Percentiles rank a stretch among this genome's conserved stretches.
Conservation (phyloP, 768 basidiomycete genomes). For the Leccinum barrowsii region DNA sequence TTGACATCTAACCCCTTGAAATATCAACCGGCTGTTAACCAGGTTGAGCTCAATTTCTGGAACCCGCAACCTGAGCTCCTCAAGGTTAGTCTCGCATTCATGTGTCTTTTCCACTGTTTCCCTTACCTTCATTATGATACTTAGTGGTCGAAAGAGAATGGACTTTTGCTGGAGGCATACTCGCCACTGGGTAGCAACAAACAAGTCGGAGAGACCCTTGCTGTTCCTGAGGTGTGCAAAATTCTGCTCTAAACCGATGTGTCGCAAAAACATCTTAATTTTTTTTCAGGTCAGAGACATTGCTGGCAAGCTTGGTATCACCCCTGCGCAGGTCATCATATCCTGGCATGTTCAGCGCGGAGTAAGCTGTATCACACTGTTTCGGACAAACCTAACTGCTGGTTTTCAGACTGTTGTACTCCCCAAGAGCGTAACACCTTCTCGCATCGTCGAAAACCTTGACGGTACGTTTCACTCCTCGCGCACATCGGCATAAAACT, state of each 20-base stretch:
- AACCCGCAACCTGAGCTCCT: constrained; percentile 76
- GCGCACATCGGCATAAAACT: not conserved
- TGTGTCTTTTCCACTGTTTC: not conserved
- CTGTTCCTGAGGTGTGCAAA: constrained; percentile 48
- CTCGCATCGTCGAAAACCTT: constrained; percentile 67
- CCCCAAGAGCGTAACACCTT: constrained; percentile 73
- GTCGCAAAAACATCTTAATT: not conserved
- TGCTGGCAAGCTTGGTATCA: constrained; percentile 60
- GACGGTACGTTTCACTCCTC: constrained; percentile 38
- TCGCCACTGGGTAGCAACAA: constrained; percentile 67
- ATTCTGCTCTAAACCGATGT: not conserved
- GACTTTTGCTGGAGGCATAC: constrained; percentile 68
- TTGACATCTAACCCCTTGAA: constrained; percentile 59
- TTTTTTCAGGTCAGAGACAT: constrained; percentile 47
- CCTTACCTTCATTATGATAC: not conserved
- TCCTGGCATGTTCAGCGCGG: constrained; percentile 79
- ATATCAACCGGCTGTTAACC: constrained; percentile 66
- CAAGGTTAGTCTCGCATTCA: constrained; percentile 37
- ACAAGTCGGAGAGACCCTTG: constrained; percentile 54
- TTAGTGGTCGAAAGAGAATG: constrained; percentile 66
- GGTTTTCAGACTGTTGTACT: constrained; percentile 56
- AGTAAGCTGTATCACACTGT: constrained; percentile 35
- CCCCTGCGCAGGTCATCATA: constrained; percentile 71
- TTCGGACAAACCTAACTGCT: not conserved
- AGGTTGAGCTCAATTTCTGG: constrained; percentile 77